A percentile compares a stretch with the other conserved stretches of the same genome.
These are phyloP conservation scores for Boletus bicolor DNA, from an alignment of 768 basidiomycete species.

Conservation along the genomic window DNA sequence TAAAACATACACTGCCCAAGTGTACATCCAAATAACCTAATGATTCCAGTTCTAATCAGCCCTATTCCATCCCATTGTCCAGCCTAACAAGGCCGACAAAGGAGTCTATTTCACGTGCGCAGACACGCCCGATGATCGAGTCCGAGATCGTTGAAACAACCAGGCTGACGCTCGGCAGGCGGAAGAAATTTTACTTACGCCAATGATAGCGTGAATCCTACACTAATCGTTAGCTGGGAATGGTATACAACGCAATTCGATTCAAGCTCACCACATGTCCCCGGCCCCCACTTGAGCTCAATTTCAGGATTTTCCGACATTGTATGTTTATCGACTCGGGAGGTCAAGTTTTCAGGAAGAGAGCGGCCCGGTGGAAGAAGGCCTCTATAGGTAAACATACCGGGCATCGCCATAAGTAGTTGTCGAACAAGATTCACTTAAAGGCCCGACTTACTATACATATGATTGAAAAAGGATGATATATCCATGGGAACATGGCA, in stretches of 20 bases:
- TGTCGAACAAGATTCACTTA: constrained; percentile 1
- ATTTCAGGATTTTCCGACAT: background rate
- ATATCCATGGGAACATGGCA: background rate
- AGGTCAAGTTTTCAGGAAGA: too few relatives aligned
- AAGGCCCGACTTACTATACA: background rate
- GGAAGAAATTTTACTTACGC: background rate
- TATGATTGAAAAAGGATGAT: background rate
- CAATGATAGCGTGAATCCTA: constrained; percentile 2
- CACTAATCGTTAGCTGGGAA: background rate
- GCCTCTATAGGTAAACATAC: background rate
- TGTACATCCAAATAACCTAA: constrained; percentile 12
- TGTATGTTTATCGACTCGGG: background rate
- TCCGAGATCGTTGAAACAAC: background rate
- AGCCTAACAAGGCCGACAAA: background rate
- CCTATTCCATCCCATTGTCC: background rate
- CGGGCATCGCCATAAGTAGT: background rate
- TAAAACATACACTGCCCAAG: constrained; percentile 11
- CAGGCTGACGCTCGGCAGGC: background rate
- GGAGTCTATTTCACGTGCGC: background rate
- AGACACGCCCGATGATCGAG: background rate
- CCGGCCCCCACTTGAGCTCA: background rate
- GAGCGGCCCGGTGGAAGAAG: too few relatives aligned
- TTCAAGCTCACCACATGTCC: constrained; percentile 1
- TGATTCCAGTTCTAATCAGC: background rate
- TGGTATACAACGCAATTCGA: background rate